Evolutionary conservation across 23 red algal species (phyloP).

Genomic region (Agarophyton chilense): DNA sequence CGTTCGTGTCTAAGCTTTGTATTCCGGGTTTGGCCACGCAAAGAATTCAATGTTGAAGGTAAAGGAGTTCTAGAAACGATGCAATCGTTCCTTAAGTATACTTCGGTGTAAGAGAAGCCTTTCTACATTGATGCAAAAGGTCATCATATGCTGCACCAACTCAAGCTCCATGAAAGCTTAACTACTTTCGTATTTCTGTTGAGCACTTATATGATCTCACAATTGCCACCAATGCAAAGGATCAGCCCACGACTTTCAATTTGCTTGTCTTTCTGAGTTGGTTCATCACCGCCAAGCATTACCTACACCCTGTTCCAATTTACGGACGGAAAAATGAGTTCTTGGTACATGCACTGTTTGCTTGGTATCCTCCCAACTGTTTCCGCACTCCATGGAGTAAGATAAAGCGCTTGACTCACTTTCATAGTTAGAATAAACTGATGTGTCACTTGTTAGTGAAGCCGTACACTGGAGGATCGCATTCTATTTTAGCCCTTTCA

Average conservation of each 20-base stretch:
- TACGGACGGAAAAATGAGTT: background rate
- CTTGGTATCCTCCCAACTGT: background rate
- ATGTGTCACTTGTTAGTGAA: background rate
- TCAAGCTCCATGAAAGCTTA: background rate
- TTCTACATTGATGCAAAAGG: too few relatives aligned
- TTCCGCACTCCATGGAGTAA: background rate
- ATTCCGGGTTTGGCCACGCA: too few relatives aligned
- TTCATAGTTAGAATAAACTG: constrained; percentile 3
- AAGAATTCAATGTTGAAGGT: background rate
- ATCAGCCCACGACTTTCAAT: background rate
- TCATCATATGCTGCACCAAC: too few relatives aligned
- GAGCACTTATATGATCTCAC: background rate
- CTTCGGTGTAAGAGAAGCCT: too few relatives aligned
- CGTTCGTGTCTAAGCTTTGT: too few relatives aligned
- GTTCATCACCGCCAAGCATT: background rate
- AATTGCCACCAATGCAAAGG: background rate
- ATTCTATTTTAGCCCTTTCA: constrained; percentile 39
- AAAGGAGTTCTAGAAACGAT: background rate
- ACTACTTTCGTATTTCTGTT: background rate
- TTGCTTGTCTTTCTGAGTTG: background rate
- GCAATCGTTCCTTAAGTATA: too few relatives aligned
- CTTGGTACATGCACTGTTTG: background rate
- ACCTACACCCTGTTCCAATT: too few relatives aligned
- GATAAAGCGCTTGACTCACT: background rate
- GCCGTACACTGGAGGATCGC: background rate